These are phyloP conservation scores for Leccinellum luteum DNA, from an alignment of 768 basidiomycete species.

Conservation along the genomic window DNA sequence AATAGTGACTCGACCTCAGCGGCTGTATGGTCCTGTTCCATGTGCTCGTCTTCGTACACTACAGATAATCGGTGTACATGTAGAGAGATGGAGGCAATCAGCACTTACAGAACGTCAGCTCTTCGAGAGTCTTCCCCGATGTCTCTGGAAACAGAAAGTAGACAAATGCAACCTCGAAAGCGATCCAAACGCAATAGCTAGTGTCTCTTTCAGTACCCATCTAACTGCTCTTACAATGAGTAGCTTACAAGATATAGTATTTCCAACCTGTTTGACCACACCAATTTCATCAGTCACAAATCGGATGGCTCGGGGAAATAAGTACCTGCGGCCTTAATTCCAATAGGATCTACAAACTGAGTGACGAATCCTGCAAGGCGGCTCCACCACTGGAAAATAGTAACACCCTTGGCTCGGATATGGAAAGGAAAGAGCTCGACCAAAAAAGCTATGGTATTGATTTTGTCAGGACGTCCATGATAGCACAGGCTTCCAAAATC, in stretches of 20 bases:
- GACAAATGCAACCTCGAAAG: slow-evolving; percentile 14
- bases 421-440: slow-evolving; percentile 71
- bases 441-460: slow-evolving; percentile 44
- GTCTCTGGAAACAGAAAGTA: slow-evolving; percentile 22
- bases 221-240: rapidly evolving
- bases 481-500: background rate
- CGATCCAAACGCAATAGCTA: slow-evolving; percentile 17
- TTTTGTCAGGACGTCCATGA: background rate
- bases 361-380: slow-evolving; percentile 31
- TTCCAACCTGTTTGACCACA: slow-evolving; percentile 8
- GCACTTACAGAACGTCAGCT: slow-evolving; percentile 17
- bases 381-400: slow-evolving; percentile 58
- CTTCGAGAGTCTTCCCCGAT: slow-evolving; percentile 17
- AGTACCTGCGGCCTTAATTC: slow-evolving; percentile 9
- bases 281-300: background rate
- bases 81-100: background rate
- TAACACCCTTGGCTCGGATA: slow-evolving; percentile 57
- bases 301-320: background rate
- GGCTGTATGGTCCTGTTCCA: background rate
- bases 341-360: slow-evolving; percentile 18
- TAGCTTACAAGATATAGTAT: slow-evolving; percentile 13
- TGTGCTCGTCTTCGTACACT: slow-evolving; percentile 4
- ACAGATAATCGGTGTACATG: background rate
- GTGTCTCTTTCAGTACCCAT: background rate
- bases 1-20: background rate